Evolutionary conservation across 2,329 filamentous ascomycete species (phyloP).

Genomic region (Neofusicoccum kwambonambiense): DNA sequence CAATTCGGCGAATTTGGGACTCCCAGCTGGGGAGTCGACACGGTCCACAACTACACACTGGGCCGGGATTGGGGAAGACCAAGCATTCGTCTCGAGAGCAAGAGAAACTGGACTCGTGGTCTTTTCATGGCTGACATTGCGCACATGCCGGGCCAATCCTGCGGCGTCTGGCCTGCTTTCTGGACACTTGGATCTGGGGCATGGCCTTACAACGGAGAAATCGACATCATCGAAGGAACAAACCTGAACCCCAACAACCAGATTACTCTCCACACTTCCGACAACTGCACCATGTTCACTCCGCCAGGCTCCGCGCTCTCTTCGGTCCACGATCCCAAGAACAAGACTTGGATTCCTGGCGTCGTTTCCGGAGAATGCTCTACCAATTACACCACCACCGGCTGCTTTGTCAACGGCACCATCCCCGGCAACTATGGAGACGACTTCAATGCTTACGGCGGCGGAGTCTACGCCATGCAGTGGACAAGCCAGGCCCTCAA

Average conservation of each 20-base stretch:
- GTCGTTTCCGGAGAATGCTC: not conserved
- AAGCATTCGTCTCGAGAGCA: constrained; percentile 35
- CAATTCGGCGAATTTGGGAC: constrained; percentile 21
- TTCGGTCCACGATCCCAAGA: not conserved
- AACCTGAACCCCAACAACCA: constrained; percentile 24
- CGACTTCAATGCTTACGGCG: constrained; percentile 22
- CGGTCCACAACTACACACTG: constrained; percentile 42
- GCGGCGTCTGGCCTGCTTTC: constrained; percentile 43
- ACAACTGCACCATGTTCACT: constrained; percentile 25
- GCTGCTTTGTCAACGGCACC: constrained; percentile 20
- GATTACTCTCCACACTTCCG: constrained; percentile 10
- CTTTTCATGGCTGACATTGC: constrained; percentile 39
- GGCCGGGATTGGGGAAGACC: constrained; percentile 27
- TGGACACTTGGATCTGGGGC: constrained; percentile 34
- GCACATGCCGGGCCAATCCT: constrained; percentile 33
- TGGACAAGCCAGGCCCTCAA: constrained; percentile 24
- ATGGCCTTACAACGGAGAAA: constrained; percentile 29
- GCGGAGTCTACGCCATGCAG: constrained; percentile 36
- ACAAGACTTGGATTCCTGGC: not conserved
- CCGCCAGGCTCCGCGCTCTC: not conserved
- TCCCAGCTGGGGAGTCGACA: constrained; percentile 33
- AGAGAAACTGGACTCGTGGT: constrained; percentile 38
- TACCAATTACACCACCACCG: constrained; percentile 24
- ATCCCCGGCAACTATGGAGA: constrained; percentile 21
- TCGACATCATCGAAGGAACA: constrained; percentile 25